Conservation (phyloP, 345 rosid genomes). For the Eucalyptus victrix region DNA sequence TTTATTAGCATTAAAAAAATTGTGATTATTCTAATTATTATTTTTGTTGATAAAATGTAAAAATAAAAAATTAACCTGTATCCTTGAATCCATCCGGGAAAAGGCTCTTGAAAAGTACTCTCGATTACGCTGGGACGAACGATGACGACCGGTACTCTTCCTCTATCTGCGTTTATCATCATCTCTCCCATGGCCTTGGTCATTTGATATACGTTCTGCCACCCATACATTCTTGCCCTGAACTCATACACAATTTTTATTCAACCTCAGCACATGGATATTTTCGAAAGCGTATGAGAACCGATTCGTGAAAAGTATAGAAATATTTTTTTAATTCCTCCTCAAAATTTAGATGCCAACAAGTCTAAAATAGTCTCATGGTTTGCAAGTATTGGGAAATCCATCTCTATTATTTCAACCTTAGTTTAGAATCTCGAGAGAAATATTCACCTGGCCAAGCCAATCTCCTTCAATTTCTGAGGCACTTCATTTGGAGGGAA, state of each 20-base stretch:
- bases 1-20: background rate
- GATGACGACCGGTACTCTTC: conserved; percentile 5
- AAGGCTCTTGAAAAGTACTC: conserved; percentile 16
- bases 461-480: conserved; percentile 17
- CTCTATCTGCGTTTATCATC: background rate
- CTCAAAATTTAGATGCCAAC: background rate
- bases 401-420: background rate
- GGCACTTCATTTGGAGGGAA: background rate
- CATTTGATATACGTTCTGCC: conserved; percentile 9
- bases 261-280: background rate
- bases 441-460: conserved; percentile 14
- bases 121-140: conserved; percentile 18
- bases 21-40: no score
- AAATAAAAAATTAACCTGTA: background rate
- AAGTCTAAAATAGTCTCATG: background rate
- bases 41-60: background rate
- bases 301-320: no score
- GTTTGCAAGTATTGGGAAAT: background rate
- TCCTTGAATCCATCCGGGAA: conserved; percentile 31
- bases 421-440: background rate
- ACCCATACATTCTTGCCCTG: conserved; percentile 19
- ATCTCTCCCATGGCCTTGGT: conserved; percentile 33
- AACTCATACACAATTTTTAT: background rate
- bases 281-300: no score
- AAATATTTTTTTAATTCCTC: background rate